Evolutionary conservation across 2,329 filamentous ascomycete genomes (phyloP).

Genomic region (Pyrenophora seminiperda): DNA sequence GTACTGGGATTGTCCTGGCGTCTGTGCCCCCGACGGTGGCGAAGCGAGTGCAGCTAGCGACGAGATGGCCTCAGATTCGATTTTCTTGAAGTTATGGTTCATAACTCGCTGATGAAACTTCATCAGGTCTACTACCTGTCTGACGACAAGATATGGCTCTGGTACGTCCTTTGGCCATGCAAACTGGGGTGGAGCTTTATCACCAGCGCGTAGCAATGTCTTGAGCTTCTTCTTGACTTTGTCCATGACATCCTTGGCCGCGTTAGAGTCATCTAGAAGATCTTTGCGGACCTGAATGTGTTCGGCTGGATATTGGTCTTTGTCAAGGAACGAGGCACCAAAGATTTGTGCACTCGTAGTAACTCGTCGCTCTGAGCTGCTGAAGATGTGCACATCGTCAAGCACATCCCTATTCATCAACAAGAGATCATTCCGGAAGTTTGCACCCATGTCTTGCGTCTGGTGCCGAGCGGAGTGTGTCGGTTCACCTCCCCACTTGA

Average conservation of each 20-base stretch:
- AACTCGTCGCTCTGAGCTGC: constrained; percentile 91
- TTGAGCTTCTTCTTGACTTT: constrained; percentile 99
- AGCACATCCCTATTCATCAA: constrained; percentile 91
- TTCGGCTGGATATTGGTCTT: constrained; percentile 82
- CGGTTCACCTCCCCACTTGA: constrained; percentile 98
- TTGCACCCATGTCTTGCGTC: constrained; percentile 90
- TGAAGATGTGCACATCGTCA: constrained; percentile 92
- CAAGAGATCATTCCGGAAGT: constrained; percentile 92
- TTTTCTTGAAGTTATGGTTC: constrained; percentile 87
- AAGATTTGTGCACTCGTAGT: constrained; percentile 97
- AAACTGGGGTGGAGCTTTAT: constrained; percentile 90
- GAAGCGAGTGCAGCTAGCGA: constrained; percentile 58
- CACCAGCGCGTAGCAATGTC: constrained; percentile 86
- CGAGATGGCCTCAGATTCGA: constrained; percentile 69
- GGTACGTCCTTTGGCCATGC: constrained; percentile 96
- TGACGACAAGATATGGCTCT: constrained; percentile 90
- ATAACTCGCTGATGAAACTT: constrained; percentile 96
- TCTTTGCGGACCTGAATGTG: constrained; percentile 93
- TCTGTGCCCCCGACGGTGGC: constrained; percentile 39
- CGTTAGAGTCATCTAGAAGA: constrained; percentile 94
- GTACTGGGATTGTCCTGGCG: constrained; percentile 46
- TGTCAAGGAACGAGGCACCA: constrained; percentile 83
- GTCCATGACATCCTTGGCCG: constrained; percentile 98
- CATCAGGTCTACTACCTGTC: constrained; percentile 92
- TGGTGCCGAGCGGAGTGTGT: constrained; percentile 97